Evolutionary conservation across 1,284 basidiomycete genomes (phyloP), one percentile per base, ranked within the genome.

Genomic region (Prillingera fragicola): DNA sequence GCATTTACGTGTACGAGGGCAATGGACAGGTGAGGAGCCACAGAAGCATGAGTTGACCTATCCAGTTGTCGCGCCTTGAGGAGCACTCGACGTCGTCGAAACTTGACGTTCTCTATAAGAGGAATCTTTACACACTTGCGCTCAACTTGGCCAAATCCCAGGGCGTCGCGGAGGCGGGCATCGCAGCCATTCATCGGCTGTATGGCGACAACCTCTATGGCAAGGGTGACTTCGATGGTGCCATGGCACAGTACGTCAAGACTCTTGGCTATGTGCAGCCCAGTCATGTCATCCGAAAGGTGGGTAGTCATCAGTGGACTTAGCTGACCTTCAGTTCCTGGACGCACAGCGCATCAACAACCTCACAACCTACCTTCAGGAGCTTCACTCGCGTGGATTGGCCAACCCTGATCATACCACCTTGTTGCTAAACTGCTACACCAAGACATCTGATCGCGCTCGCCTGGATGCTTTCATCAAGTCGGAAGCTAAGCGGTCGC

Each of bases 351-450:
- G 94, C 4, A 96, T 97, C 43, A 84, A 89, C 49, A 90, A 92
- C 62, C 83, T 99, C 39, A 91, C 89, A 13, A 87, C 85, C 1
- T 98, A 97, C 66, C 78, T 99, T 1, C 91, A 98, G 77, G 92
- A 95, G 65, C 76, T 99, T 0, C 94, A 98, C 61, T 77, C 86
- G 2, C 77, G 83, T 1, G 85, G 86, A 0, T 80, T 94, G 4
- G 94, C 94, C 9, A 97, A 95, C 60, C 83, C 91, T 0, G 94
- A 98, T 58, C 94, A 97, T 65, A 98, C 92, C 0, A 98, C 95
- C 0, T 80, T 99, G 3, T 77, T 95, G 4, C 78, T 95, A 18
- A 95, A 95, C 65, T 94, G 92, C 26, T 98, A 96, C 69, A 95
- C 94, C 34, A 98, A 98, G 67, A 82, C 95, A 14, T 90, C 90